These are phyloP conservation scores for Scheffersomyces titani DNA, from an alignment of 1,139 yeast species.

Conservation along the genomic window DNA sequence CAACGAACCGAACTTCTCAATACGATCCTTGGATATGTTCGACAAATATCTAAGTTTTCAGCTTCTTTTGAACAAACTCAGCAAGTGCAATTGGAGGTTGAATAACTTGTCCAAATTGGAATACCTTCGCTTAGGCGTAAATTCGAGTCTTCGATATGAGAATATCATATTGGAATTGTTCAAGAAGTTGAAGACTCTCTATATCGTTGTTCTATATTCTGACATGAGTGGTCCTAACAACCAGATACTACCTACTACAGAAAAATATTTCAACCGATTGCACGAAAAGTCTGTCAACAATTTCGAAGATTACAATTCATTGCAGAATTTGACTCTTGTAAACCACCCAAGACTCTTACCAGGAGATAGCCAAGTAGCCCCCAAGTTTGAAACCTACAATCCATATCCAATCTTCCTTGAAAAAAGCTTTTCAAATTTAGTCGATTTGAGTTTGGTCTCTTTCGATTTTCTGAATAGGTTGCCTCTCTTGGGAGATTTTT, in stretches of 20 bases:
- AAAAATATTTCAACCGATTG: conserved; percentile 16
- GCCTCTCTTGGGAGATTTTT: conserved; percentile 31
- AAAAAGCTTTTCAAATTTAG: conserved; percentile 23
- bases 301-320: conserved; percentile 4
- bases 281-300: neutral
- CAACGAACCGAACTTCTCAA: conserved; percentile 19
- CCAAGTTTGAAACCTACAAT: conserved; percentile 21
- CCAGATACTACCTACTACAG: conserved; percentile 22
- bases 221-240: conserved; percentile 16
- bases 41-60: conserved; percentile 28
- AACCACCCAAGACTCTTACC: conserved; percentile 28
- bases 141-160: conserved; percentile 25
- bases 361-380: conserved; percentile 8
- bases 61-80: conserved; percentile 22
- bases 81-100: conserved; percentile 29
- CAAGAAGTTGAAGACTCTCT: conserved; percentile 22
- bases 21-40: conserved; percentile 26
- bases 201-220: conserved; percentile 14
- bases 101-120: conserved; percentile 22
- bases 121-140: conserved; percentile 27
- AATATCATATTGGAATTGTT: conserved; percentile 27
- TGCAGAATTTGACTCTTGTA: conserved; percentile 24
- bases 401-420: conserved; percentile 27
- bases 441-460: conserved; percentile 27
- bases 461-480: conserved; percentile 32